Percentiles rank a stretch among this genome's conserved stretches.
Conservation (phyloP, 306 rosid species). For the Vigna hirtella region DNA sequence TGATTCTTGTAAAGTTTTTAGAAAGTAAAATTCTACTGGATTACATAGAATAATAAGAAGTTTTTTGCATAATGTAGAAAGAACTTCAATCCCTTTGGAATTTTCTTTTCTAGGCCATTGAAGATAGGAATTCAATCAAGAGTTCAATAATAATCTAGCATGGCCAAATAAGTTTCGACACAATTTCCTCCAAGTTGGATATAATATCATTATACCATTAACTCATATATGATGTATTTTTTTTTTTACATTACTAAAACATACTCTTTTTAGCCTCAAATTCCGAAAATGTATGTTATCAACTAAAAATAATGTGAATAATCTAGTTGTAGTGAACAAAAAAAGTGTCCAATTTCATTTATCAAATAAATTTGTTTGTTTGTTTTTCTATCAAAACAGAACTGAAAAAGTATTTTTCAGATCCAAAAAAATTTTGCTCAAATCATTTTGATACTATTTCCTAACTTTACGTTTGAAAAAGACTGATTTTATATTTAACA, state of each 20-base stretch:
- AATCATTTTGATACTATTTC: not conserved
- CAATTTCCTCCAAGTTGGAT: conserved; percentile 19
- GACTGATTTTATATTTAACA: not conserved
- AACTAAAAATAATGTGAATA: not conserved
- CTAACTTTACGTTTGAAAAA: conserved; percentile 2
- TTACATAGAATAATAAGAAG: not conserved
- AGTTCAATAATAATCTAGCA: conserved; percentile 16
- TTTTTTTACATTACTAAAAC: not conserved
- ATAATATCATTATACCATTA: conserved; percentile 14
- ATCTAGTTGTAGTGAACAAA: not conserved
- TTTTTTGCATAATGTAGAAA: not conserved
- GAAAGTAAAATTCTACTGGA: not conserved
- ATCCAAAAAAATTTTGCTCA: conserved; percentile 25
- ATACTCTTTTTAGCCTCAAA: not conserved
- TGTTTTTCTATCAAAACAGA: not conserved
- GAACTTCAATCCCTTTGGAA: conserved; percentile 5
- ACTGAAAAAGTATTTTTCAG: conserved; percentile 8
- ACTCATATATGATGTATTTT: conserved; percentile 1
- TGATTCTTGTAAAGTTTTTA: not conserved
- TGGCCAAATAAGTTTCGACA: not conserved
- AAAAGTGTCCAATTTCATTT: not conserved
- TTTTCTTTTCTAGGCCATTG: conserved; percentile 10
- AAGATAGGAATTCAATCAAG: conserved; percentile 24
- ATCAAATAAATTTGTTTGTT: not conserved
- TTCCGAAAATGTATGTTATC: conserved; percentile 2